These are phyloP conservation scores for Ceratocystis huliohia DNA, from an alignment of 2,329 filamentous ascomycete genomes.

Conservation along the genomic window DNA sequence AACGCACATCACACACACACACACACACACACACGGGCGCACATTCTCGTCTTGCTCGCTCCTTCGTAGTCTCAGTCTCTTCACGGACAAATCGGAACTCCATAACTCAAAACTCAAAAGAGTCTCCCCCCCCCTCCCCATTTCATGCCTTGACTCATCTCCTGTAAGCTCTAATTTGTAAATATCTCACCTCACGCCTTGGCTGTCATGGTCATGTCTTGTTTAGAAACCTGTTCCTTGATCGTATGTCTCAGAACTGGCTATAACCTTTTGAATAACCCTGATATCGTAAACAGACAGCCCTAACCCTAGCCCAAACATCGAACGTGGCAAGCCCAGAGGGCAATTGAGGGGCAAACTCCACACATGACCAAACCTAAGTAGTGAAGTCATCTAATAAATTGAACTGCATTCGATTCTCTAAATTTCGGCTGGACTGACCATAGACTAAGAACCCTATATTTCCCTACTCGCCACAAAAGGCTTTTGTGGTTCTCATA, in stretches of 20 bases:
- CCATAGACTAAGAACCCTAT: too few relatives aligned
- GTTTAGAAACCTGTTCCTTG: background rate
- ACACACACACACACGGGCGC: background rate
- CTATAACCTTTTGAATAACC: background rate
- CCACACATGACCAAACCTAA: background rate
- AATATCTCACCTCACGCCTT: background rate
- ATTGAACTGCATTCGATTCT: too few relatives aligned
- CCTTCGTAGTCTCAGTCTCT: background rate
- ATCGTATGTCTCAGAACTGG: background rate
- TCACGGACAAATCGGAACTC: background rate
- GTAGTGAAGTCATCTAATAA: too few relatives aligned
- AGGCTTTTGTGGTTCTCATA: background rate
- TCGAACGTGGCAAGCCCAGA: background rate
- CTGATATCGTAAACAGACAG: too few relatives aligned
- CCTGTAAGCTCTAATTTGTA: background rate
- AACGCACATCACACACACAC: background rate
- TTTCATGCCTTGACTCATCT: background rate
- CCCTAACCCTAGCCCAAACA: background rate
- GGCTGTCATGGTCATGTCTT: background rate
- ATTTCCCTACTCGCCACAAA: too few relatives aligned
- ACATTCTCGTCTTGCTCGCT: background rate
- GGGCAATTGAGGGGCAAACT: background rate
- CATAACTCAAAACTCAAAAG: too few relatives aligned
- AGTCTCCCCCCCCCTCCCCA: background rate
- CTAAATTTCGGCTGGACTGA: too few relatives aligned